Percentiles rank a stretch among this genome's conserved stretches.
These are phyloP conservation scores for Penicillium verhagenii DNA, from an alignment of 495 filamentous ascomycete species.

Conservation along the genomic window DNA sequence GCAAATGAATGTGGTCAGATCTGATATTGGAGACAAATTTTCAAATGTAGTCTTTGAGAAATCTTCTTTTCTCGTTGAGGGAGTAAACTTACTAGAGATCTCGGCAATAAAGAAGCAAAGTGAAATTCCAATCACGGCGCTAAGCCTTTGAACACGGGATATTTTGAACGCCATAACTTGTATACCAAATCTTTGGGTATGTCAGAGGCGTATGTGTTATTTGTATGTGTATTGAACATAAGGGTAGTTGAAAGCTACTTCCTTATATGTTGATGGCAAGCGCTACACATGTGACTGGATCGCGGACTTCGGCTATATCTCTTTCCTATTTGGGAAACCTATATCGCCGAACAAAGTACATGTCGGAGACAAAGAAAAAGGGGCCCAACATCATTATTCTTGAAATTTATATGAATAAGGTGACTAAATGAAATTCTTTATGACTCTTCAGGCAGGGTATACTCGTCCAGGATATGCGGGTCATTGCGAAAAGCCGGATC, in stretches of 20 bases:
- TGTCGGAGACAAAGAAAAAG: too few relatives aligned
- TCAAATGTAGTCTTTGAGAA: not conserved
- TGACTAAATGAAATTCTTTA: not conserved
- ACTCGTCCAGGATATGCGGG: constrained; percentile 15
- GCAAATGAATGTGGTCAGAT: not conserved
- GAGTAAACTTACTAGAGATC: constrained; percentile 29
- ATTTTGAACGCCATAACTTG: constrained; percentile 8
- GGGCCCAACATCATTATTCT: too few relatives aligned
- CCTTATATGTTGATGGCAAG: not conserved
- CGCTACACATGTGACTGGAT: not conserved
- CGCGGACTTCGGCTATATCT: not conserved
- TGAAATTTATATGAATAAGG: too few relatives aligned
- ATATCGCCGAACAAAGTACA: not conserved
- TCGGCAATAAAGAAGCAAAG: constrained; percentile 42
- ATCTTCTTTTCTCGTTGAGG: not conserved
- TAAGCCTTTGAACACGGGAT: constrained; percentile 25
- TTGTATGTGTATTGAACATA: too few relatives aligned
- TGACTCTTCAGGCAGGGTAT: not conserved
- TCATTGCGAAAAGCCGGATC: constrained; percentile 8
- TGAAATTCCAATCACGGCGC: constrained; percentile 37
- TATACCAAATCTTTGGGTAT: too few relatives aligned
- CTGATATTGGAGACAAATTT: too few relatives aligned
- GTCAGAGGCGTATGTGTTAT: too few relatives aligned
- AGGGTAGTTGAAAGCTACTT: not conserved
- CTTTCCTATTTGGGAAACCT: not conserved